Conservation (phyloP, 1,139 yeast genomes). For the Sugiyamaella grinbergsii region DNA sequence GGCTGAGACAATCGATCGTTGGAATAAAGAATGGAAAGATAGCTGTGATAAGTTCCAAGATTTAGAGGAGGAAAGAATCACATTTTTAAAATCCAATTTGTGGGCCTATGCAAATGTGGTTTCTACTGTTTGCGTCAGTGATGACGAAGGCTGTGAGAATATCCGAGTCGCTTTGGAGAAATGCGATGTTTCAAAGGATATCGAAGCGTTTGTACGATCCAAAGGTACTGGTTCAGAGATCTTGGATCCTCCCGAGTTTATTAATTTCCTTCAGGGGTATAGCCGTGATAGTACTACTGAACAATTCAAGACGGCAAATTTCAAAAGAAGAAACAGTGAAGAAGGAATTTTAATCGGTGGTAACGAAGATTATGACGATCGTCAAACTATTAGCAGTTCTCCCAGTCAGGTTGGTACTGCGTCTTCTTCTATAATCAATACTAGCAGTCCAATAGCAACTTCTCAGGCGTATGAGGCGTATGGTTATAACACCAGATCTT, state of each 20-base stretch:
- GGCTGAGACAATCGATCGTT: slow-evolving; percentile 67
- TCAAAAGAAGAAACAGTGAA: slow-evolving; percentile 32
- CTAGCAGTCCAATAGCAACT: no score
- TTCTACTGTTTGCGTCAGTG: slow-evolving; percentile 75
- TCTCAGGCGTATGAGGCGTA: no score
- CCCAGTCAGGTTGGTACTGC: background rate
- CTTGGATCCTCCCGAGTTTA: slow-evolving; percentile 56
- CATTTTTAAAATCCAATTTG: slow-evolving; percentile 70
- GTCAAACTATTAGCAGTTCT: background rate
- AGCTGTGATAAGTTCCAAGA: slow-evolving; percentile 71
- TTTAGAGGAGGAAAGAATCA: slow-evolving; percentile 77
- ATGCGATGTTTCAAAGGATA: slow-evolving; percentile 64
- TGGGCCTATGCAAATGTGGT: slow-evolving; percentile 82
- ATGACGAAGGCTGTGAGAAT: slow-evolving; percentile 73
- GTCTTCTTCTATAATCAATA: no score
- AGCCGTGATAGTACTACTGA: slow-evolving; percentile 36
- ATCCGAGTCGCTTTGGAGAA: slow-evolving; percentile 69
- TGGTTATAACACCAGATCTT: no score
- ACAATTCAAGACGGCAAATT: slow-evolving; percentile 39
- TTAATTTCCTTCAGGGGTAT: slow-evolving; percentile 52
- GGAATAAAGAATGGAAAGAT: slow-evolving; percentile 78
- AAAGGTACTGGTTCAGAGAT: slow-evolving; percentile 71
- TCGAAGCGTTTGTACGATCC: slow-evolving; percentile 55
- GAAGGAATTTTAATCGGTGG: slow-evolving; percentile 11
- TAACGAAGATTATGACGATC: slow-evolving; percentile 19